Conservation (phyloP, 352 stramenopile species). For the Thraustochytrium striatum region DNA sequence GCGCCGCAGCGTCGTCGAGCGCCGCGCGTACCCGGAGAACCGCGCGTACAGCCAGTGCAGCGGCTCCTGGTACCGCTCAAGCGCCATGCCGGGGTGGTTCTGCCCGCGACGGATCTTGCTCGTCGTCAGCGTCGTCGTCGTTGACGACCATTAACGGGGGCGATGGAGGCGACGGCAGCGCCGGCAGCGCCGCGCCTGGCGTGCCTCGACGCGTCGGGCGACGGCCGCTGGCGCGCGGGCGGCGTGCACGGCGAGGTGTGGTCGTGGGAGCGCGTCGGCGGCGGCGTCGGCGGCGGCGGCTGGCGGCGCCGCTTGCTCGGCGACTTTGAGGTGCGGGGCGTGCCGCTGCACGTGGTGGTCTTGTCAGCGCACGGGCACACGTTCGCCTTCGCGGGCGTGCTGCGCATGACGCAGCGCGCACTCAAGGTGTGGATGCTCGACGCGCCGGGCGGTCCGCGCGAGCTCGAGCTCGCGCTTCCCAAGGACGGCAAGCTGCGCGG, state of each 20-base stretch:
- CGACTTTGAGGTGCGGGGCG: constrained; percentile 7
- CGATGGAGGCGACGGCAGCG: too few relatives aligned
- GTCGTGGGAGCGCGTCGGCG: not conserved
- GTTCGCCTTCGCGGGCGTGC: not conserved
- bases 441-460: not conserved
- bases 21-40: too few relatives aligned
- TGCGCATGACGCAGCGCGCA: not conserved
- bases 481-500: constrained; percentile 16
- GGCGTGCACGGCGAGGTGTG: constrained; percentile 6
- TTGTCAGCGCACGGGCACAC: not conserved
- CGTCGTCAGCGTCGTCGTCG: too few relatives aligned
- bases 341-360: constrained; percentile 14
- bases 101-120: too few relatives aligned
- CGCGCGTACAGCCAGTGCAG: too few relatives aligned
- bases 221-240: too few relatives aligned
- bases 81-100: too few relatives aligned
- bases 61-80: too few relatives aligned
- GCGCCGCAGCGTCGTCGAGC: too few relatives aligned
- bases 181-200: too few relatives aligned
- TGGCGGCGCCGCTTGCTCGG: not conserved
- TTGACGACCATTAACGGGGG: too few relatives aligned
- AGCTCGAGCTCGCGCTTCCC: not conserved
- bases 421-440: not conserved
- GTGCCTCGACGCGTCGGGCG: too few relatives aligned
- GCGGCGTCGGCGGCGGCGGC: not conserved